Base-by-base conservation (phyloP, 371 early-diverging fungal genomes). In the Apophysomyces variabilis region DNA sequence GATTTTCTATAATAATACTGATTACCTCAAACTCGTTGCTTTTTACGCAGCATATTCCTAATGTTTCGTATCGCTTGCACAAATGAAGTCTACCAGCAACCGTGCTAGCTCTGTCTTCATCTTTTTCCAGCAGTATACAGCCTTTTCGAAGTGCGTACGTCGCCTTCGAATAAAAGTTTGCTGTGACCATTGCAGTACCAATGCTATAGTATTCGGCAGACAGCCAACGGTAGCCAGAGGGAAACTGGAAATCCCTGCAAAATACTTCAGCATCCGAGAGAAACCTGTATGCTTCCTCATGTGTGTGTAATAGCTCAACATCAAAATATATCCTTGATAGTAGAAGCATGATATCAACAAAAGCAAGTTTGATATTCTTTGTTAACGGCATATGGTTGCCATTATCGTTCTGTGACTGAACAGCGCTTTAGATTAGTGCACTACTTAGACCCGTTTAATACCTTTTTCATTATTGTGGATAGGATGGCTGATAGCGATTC, bases 51-150 rank as follows among this genome's bases (percentile, higher is more conserved):
- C 79, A 77, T 0, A 66, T 65, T 0, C 80, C 83, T 4, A 78
- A 50, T 7, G 70, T 32, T 39, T 83, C 80, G 14, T 78, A 83
- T n/a, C 80, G 72, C 37, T 77, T 83, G 63, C 73, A 71, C 1
- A 83, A 58, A 46, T 83, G 80, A 5, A 79, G 65, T 50, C 57
- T 61, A 3, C 70, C 78, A 32, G 70, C 61, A 18, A 71, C 69
- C 3, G 73, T 66, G 0, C 61, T 56, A n/a, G 64, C 66, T 35
- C 73, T 64, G 5, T 54, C 35, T 3, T 39, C 43, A 50, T 76
- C 74, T 35, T 75, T 76, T 58, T 78, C 79, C 4, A 83, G 58
- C 4, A 80, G 44, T 2, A 68, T 38, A 39, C 79, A 75, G 5
- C 79, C 68, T 50, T 78, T 83, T 14, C 74, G 72, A 8, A 83